A percentile compares a stretch with the other conserved stretches of the same genome.
These are phyloP conservation scores for Circinella umbellata DNA, from an alignment of 371 early-diverging fungal genomes.

Conservation along the genomic window DNA sequence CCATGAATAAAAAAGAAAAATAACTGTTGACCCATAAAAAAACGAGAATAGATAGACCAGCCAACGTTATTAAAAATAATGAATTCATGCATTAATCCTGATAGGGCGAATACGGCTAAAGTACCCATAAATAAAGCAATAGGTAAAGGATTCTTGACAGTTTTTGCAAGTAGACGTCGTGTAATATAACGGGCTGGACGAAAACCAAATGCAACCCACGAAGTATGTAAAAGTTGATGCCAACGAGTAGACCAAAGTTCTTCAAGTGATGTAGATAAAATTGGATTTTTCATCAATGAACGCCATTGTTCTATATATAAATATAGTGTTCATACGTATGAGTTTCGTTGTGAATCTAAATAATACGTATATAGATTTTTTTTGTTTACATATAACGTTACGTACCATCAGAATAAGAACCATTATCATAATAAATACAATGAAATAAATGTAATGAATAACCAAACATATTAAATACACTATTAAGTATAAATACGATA, in stretches of 20 bases:
- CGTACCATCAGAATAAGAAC: constrained; percentile 44
- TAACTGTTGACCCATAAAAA: constrained; percentile 36
- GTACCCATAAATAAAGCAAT: constrained; percentile 16
- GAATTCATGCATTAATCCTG: constrained; percentile 40
- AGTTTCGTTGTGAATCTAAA: too few relatives aligned
- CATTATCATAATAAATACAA: constrained; percentile 34
- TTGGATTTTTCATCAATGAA: constrained; percentile 37
- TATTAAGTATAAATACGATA: constrained; percentile 22
- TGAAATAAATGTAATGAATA: constrained; percentile 35
- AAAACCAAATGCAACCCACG: constrained; percentile 50
- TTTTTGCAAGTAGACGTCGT: constrained; percentile 29
- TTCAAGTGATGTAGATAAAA: constrained; percentile 31
- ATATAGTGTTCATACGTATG: background rate
- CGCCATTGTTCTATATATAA: constrained; percentile 41
- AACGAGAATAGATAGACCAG: constrained; percentile 27
- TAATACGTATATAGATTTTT: too few relatives aligned
- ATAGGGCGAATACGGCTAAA: constrained; percentile 34
- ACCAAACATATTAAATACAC: constrained; percentile 38
- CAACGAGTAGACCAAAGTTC: constrained; percentile 48
- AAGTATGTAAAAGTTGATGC: constrained; percentile 43
- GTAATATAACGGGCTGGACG: constrained; percentile 35
- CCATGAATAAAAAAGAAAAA: constrained; percentile 39
- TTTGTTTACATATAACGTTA: background rate
- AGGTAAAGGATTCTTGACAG: constrained; percentile 25
- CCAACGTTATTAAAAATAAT: constrained; percentile 32